Evolutionary conservation across 495 filamentous ascomycete genomes (phyloP), one percentile per base, ranked within the genome.

Genomic region (Aspergillus affinis): DNA sequence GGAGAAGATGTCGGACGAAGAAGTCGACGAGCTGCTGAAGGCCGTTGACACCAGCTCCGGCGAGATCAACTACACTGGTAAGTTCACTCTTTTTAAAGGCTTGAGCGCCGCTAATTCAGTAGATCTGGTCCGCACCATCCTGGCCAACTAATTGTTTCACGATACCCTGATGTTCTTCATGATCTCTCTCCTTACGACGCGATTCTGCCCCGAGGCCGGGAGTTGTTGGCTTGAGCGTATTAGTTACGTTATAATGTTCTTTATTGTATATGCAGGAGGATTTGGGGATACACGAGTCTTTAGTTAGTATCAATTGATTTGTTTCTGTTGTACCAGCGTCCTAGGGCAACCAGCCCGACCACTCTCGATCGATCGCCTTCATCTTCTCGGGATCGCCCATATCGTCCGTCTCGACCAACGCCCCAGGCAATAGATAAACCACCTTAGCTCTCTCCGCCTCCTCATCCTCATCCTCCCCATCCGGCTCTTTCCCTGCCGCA

Each of bases 1-100:
- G 62, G 94, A 98, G 86, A 97, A 97, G 81, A 95, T 98, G 89
- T 91, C 90, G 63, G 93, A 98, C 67, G 93, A 97, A 48, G 94
- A 98, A 78, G 94, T 98, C 46, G 93, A 98, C 69, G 94, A 98
- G 83, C 81, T 98, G 67, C 84, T 98, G 70, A 98, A 98, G 86
- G 91, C 91, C 3, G 92, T 97, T 61, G 93, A 98, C 69, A 92
- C 92, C 58, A 91, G 86, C 74, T 91, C 87, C 57, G 93, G 92
- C 60, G 91, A 97, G 82, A 89, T 98, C 75, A 96, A 98, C 78
- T 98, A 98, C 74, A 92, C 87, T 49, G 92, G 91, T 93, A 80
- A 60, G 82, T 59, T 48, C 52, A 26, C 18, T 41, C 20, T 23
- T 30, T 36, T 8, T 46, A 5, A 12, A 29, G 48, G 19, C 19